Evolutionary conservation across 805 yeast species (phyloP), one percentile per base, ranked within the genome.

Genomic region (Scheffersomyces stipitis): DNA sequence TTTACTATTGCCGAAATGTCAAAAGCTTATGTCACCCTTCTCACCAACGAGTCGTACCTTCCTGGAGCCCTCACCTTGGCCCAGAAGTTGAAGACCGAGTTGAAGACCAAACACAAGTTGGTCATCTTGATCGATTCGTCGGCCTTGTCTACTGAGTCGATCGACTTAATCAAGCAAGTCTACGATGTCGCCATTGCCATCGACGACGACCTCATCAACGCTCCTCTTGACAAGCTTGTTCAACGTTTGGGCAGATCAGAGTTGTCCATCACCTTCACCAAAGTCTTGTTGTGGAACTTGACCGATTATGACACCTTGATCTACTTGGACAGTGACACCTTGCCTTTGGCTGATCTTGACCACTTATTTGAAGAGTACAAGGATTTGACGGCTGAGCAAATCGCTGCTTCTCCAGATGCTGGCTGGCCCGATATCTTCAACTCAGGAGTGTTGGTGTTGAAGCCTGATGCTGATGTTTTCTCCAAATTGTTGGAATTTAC

Each of bases 11-110:
- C n/a, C n/a, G n/a, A n/a, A n/a, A n/a, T n/a, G n/a, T n/a, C n/a
- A n/a, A 22, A 10, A 18, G 57, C 63, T 6, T 59, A 46, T 43
- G 58, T 60, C 16, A 60, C 71, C 13, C 47, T 68, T 3, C 46
- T 68, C 22, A 46, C 65, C 14, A 57, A 56, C 38, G 51, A 63
- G 24, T 36, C 51, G 2, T 68, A 68, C 41, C 41, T 68, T 9
- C 67, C 73, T 0, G 73, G 73, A 4, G 55, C 62, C 3, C 42
- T 68, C 12, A 48, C 60, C 1, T 44, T 66, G 24, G 60, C 52
- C 5, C 35, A 49, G 18, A 51, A 66, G 4, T 37, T 66, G 30
- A 40, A 34, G 17, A 31, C 38, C 20, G 40, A 42, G 15, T 43
- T 42, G 20, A 30, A 47, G 6, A 48, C 61, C 16, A 30, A 37